Conservation (phyloP, 2,329 filamentous ascomycete species). For the Thelonectria blattea region DNA sequence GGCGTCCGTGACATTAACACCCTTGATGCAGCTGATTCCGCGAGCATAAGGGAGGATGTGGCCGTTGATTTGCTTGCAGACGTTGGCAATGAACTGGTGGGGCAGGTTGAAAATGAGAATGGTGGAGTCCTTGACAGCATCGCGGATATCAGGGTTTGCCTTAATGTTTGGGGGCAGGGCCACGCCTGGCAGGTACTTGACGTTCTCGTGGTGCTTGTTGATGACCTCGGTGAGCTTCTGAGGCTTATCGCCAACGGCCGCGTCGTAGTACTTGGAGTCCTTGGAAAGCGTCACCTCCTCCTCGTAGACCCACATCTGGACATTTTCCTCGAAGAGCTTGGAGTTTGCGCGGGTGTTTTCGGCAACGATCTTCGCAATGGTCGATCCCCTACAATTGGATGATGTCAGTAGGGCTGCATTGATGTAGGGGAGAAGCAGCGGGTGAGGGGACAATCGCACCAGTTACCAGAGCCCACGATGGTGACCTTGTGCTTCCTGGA, state of each 20-base stretch:
- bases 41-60: slow-evolving; percentile 91
- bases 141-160: slow-evolving; percentile 80
- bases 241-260: slow-evolving; percentile 65
- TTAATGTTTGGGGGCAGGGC: slow-evolving; percentile 81
- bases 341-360: slow-evolving; percentile 84
- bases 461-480: slow-evolving; percentile 95
- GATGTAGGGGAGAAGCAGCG: neutral
- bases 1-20: slow-evolving; percentile 87
- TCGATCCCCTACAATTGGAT: slow-evolving; percentile 75
- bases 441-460: slow-evolving; percentile 57
- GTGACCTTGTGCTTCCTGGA: slow-evolving; percentile 89
- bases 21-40: slow-evolving; percentile 97
- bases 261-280: slow-evolving; percentile 75
- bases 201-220: slow-evolving; percentile 92
- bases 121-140: slow-evolving; percentile 81
- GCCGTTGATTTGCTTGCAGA: slow-evolving; percentile 83
- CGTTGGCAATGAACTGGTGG: slow-evolving; percentile 91
- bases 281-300: slow-evolving; percentile 80
- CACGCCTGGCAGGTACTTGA: slow-evolving; percentile 96
- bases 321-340: slow-evolving; percentile 82
- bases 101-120: slow-evolving; percentile 96
- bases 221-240: slow-evolving; percentile 92
- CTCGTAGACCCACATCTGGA: slow-evolving; percentile 99
- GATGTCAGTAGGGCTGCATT: neutral
- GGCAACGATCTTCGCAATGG: slow-evolving; percentile 95